Base-by-base conservation (phyloP, 805 yeast species). In the Tetrapisispora fleetii region DNA sequence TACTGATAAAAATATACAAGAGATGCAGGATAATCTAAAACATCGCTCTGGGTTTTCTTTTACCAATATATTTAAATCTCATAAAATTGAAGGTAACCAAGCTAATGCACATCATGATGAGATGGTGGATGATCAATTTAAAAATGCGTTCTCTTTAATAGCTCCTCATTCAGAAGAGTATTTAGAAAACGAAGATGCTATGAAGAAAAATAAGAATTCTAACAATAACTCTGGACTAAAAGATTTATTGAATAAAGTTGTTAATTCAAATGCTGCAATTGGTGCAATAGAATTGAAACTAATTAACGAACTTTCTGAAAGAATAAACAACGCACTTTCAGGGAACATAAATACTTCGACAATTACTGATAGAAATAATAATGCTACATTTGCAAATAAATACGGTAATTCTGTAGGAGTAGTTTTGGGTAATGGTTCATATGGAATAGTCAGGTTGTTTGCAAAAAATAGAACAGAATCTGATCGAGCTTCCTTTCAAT, bases 371-470 rank as follows among this genome's bases (percentile, higher is more conserved):
- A 16, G 42, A 13, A 7, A 21, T 3, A 30, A 17, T 22, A n/a
- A 4, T 2, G 17, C 19, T 17, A 66, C 65, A 1, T 59, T 78
- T 27, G 53, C 65, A 3, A 68, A 69, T 17, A 73, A 74, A 54
- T 78, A 77, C 55, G 83, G 83, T 43, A 72, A 68, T 50, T 67
- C 74, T 22, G 68, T 71, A 47, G 81, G 81, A 9, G 66, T 75
- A 28, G 75, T 80, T 49, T 27, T 47, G 2, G 99, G 98, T 22
- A 90, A 91, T 65, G 99, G 98, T 46, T 95, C 99, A 0, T 93
- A 91, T 70, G 99, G 99, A 50, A 95, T 87, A 56, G 98, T 91
- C 21, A 77, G 96, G 51, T 59, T 75, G 81, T 53, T 96, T 85
- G 35, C 95, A 83, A 65, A 89, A 47, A 52, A 53, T 3, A 40